phyloP scores from a whole-genome alignment of 2,329 filamentous ascomycete genomes.

The Pseudogymnoascus sp. region DNA sequence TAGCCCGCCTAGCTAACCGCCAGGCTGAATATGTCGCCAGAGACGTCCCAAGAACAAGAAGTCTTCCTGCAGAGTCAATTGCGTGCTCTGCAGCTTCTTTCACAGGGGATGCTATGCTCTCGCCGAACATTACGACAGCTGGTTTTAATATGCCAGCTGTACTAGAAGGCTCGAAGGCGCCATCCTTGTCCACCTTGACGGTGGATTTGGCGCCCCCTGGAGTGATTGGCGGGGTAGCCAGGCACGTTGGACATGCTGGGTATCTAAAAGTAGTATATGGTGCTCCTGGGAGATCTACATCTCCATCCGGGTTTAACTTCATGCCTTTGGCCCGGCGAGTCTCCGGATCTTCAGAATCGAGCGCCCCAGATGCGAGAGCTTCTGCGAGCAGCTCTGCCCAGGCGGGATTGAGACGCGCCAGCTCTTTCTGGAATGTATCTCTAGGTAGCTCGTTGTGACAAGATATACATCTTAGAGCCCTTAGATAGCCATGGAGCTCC shows the following conservation, averaged over 20 bases:
- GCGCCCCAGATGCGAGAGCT: conserved; percentile 64
- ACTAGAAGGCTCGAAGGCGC: conserved; percentile 62
- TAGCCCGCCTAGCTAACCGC: conserved; percentile 76
- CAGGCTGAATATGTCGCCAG: conserved; percentile 94
- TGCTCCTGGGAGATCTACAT: conserved; percentile 81
- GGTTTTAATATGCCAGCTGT: conserved; percentile 82
- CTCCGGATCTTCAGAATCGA: conserved; percentile 68
- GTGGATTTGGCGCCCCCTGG: conserved; percentile 46
- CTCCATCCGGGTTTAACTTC: conserved; percentile 86
- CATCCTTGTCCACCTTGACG: conserved; percentile 69
- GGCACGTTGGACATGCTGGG: conserved; percentile 76
- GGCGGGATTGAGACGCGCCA: conserved; percentile 73
- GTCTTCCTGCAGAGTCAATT: conserved; percentile 65
- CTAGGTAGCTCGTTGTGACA: conserved; percentile 68
- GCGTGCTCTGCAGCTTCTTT: conserved; percentile 72
- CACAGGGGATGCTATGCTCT: conserved; percentile 64
- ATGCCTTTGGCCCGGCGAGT: conserved; percentile 62
- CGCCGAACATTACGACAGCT: conserved; percentile 93
- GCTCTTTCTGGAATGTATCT: conserved; percentile 64
- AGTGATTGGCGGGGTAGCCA: conserved; percentile 52
- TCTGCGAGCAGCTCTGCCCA: conserved; percentile 73
- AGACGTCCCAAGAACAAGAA: conserved; percentile 81
- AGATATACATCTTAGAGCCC: conserved; percentile 71
- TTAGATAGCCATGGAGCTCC: conserved; percentile 86
- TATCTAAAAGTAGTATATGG: conserved; percentile 88